These are phyloP conservation scores for Candida sojae DNA, from an alignment of 1,139 yeast genomes.

Conservation along the genomic window DNA sequence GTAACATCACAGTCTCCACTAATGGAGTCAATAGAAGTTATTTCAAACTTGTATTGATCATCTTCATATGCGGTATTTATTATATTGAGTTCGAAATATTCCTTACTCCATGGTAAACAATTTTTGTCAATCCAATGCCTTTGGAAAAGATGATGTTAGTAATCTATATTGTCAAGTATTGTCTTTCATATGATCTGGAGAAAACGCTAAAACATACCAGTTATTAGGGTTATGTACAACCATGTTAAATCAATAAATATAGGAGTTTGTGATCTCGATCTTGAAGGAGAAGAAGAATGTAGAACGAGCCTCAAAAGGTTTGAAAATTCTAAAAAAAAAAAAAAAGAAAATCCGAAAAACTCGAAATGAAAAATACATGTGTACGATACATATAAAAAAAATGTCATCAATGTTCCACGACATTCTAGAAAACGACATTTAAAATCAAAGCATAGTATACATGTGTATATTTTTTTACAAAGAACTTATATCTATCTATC, in stretches of 20 bases:
- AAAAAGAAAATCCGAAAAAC: background rate
- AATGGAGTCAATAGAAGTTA: slow-evolving; percentile 46
- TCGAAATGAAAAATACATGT: background rate
- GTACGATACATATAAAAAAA: too few relatives aligned
- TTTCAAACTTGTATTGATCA: slow-evolving; percentile 34
- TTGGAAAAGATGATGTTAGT: slow-evolving; percentile 21
- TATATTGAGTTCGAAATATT: slow-evolving; percentile 52
- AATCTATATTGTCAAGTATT: background rate
- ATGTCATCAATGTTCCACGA: slow-evolving; percentile 2
- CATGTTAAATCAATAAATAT: slow-evolving; percentile 34
- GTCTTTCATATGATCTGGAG: background rate
- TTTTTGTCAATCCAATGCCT: slow-evolving; percentile 87
- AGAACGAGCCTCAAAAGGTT: background rate
- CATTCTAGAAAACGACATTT: slow-evolving; percentile 8
- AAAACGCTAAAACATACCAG: slow-evolving; percentile 50
- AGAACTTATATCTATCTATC: background rate
- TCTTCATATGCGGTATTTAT: slow-evolving; percentile 33
- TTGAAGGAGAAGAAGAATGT: background rate
- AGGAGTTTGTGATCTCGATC: background rate
- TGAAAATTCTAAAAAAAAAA: slow-evolving; percentile 3
- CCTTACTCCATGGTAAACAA: slow-evolving; percentile 74
- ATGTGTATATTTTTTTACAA: too few relatives aligned
- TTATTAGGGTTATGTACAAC: slow-evolving; percentile 83
- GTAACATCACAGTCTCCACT: slow-evolving; percentile 80
- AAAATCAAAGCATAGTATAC: background rate